Conservation (phyloP, 225 moss, liverwort and hornwort genomes). For the Pseudoscleropodium purum region DNA sequence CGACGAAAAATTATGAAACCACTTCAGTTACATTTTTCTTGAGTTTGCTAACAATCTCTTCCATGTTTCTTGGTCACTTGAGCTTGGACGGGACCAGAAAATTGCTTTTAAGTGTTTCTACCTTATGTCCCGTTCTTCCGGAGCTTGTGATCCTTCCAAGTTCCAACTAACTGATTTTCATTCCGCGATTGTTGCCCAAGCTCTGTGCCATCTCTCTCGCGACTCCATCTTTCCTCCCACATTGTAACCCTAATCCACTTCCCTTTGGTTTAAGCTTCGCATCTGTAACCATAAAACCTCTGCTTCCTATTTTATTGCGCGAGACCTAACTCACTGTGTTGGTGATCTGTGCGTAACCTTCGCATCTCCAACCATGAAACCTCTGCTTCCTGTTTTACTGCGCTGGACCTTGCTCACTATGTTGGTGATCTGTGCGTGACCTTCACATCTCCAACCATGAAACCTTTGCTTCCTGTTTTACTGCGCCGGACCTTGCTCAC, state of each 20-base stretch:
- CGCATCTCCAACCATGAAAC: neutral
- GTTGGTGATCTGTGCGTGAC: too few relatives aligned
- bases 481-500: neutral
- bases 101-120: too few relatives aligned
- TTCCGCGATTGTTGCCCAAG: neutral
- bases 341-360: too few relatives aligned
- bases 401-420: neutral
- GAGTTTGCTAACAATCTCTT: neutral
- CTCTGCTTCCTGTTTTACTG: neutral
- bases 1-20: accelerated
- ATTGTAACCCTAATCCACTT: neutral
- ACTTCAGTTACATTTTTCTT: accelerated
- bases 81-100: neutral
- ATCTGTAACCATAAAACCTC: neutral
- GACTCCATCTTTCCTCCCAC: neutral
- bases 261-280: too few relatives aligned
- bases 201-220: neutral
- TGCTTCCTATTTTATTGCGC: neutral
- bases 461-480: neutral
- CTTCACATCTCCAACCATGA: neutral
- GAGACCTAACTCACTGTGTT: neutral
- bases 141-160: neutral
- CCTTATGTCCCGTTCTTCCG: too few relatives aligned
- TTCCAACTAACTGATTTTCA: neutral
- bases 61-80: neutral